These are phyloP conservation scores for Pelagophyceae sp. DNA, from an alignment of 352 stramenopile genomes.

Conservation along the genomic window DNA sequence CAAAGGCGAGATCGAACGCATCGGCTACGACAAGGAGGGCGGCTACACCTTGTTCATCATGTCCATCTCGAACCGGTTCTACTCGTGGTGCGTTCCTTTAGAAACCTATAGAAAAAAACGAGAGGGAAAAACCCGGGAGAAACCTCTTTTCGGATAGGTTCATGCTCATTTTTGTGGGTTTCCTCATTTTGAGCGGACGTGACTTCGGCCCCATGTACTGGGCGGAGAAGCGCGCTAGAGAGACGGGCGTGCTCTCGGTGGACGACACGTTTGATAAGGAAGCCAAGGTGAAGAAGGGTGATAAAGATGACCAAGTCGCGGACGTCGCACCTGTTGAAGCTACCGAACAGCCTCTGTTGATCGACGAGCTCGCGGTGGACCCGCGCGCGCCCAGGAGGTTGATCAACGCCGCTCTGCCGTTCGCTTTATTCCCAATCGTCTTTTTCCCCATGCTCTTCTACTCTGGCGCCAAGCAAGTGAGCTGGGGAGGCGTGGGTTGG, in stretches of 20 bases:
- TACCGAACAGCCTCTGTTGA: no score
- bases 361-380: constrained; percentile 15
- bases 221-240: constrained; percentile 32
- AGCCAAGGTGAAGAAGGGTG: constrained; percentile 2
- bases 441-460: constrained; percentile 18
- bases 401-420: constrained; percentile 33
- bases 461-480: constrained; percentile 1
- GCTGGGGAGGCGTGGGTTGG: constrained; percentile 5
- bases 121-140: no score
- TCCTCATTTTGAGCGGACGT: constrained; percentile 23
- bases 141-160: no score
- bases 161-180: constrained; percentile 25
- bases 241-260: constrained; percentile 9
- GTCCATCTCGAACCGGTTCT: constrained; percentile 31
- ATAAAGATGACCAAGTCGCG: no score
- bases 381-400: constrained; percentile 27
- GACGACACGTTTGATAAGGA: not conserved
- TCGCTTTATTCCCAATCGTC: constrained; percentile 18
- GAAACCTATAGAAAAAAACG: no score
- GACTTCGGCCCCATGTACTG: constrained; percentile 53
- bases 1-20: constrained; percentile 41
- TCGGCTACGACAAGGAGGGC: constrained; percentile 35
- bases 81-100: no score
- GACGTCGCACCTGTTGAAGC: no score
- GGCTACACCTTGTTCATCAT: constrained; percentile 48